Conservation (phyloP, 208 protist genomes). For the Leishmania mexicana region DNA sequence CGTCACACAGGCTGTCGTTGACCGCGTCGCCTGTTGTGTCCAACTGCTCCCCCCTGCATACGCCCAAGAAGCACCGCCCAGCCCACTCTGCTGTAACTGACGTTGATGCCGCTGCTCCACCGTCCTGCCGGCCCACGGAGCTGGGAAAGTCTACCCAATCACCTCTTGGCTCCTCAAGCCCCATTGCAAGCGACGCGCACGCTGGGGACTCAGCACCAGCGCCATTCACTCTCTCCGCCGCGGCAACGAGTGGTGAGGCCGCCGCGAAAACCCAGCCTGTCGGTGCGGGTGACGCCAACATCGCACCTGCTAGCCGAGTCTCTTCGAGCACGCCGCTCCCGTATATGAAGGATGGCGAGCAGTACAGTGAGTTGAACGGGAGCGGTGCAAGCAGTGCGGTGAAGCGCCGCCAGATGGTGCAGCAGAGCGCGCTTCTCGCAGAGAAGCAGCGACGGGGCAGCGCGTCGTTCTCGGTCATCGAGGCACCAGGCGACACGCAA, state of each 20-base stretch:
- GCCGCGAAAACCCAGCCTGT: neutral
- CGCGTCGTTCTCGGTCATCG: neutral
- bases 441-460: neutral
- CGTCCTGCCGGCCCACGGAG: neutral
- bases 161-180: neutral
- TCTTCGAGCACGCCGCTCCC: neutral
- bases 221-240: neutral
- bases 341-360: neutral
- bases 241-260: neutral
- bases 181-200: neutral
- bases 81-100: neutral
- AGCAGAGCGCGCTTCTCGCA: neutral
- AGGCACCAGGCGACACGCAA: neutral
- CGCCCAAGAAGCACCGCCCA: neutral
- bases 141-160: neutral
- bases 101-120: neutral
- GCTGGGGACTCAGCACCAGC: neutral
- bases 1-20: neutral
- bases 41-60: neutral
- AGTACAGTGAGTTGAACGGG: neutral
- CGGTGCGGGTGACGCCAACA: neutral
- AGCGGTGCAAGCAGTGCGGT: neutral
- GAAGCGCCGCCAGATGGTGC: neutral
- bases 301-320: neutral
- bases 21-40: neutral